A percentile compares a stretch with the other conserved stretches of the same genome.
Conservation (phyloP, 2,329 filamentous ascomycete species). For the Capronia coronata region DNA sequence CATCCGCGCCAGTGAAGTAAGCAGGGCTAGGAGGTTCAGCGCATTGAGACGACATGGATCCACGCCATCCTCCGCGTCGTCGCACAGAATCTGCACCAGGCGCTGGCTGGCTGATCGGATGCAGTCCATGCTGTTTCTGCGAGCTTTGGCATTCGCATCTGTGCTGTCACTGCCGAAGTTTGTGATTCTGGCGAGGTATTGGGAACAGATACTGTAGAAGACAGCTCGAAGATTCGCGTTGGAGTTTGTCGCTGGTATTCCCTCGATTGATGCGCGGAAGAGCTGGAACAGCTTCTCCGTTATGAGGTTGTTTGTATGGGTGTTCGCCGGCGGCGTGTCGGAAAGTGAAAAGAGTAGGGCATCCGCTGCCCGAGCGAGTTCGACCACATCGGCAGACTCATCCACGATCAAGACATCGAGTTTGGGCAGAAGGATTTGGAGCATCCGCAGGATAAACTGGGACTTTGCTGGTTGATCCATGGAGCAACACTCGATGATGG, state of each 20-base stretch:
- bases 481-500: conserved; percentile 76
- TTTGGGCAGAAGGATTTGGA: conserved; percentile 83
- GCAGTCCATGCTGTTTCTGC: conserved; percentile 55
- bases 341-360: conserved; percentile 46
- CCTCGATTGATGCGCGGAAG: conserved; percentile 78
- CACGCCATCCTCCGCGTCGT: conserved; percentile 84
- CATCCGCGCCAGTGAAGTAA: conserved; percentile 66
- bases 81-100: conserved; percentile 78
- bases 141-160: conserved; percentile 41
- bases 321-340: conserved; percentile 30
- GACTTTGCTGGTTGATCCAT: conserved; percentile 66
- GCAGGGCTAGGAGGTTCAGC: conserved; percentile 70
- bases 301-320: conserved; percentile 58
- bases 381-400: conserved; percentile 61
- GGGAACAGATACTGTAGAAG: conserved; percentile 87
- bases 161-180: conserved; percentile 41
- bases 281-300: conserved; percentile 87
- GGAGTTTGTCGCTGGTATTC: conserved; percentile 64
- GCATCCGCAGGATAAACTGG: conserved; percentile 73
- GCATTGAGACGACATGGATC: conserved; percentile 77
- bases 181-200: conserved; percentile 67
- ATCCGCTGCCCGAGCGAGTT: conserved; percentile 71
- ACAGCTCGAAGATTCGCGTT: conserved; percentile 67
- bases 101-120: conserved; percentile 74
- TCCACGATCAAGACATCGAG: conserved; percentile 70